phyloP scores from a whole-genome alignment of 2,329 filamentous ascomycete species.

The Beauveria pseudobassiana region DNA sequence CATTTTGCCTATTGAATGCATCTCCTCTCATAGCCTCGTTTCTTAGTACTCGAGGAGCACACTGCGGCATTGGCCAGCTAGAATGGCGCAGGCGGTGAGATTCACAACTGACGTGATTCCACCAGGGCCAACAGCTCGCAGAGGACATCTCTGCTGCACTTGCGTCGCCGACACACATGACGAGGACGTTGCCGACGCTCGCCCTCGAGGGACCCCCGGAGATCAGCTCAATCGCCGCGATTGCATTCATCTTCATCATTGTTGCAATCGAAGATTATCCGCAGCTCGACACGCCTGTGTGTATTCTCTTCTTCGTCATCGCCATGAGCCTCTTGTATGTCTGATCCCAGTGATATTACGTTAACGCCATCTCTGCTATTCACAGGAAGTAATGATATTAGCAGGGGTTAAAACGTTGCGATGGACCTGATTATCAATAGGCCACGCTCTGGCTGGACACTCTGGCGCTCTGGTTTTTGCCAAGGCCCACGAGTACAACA shows the following conservation, averaged over 20 bases:
- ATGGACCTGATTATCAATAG: conserved; percentile 29
- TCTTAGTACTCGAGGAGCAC: too few species aligned
- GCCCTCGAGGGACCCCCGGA: too few species aligned
- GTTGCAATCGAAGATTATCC: conserved; percentile 23
- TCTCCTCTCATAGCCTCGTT: too few species aligned
- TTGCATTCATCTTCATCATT: conserved; percentile 25
- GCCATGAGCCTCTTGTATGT: conserved; percentile 29
- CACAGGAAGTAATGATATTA: conserved; percentile 24
- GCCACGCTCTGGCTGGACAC: conserved; percentile 25
- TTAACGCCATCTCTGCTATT: conserved; percentile 34
- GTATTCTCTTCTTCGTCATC: conserved; percentile 25
- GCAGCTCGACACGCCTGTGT: conserved; percentile 21
- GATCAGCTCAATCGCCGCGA: conserved; percentile 11
- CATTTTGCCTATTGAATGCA: too few species aligned
- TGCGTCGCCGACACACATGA: too few species aligned
- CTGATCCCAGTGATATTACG: conserved; percentile 31
- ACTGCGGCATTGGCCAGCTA: too few species aligned
- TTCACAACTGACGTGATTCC: too few species aligned
- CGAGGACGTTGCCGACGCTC: too few species aligned
- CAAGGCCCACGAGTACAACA: conserved; percentile 38
- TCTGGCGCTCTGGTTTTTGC: conserved; percentile 47
- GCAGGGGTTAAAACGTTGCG: conserved; percentile 39
- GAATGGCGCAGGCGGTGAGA: too few species aligned
- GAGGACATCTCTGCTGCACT: too few species aligned
- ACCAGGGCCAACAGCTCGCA: too few species aligned